Base-by-base conservation (phyloP, 805 yeast genomes). In the Wickerhamomyces hampshirensis region DNA sequence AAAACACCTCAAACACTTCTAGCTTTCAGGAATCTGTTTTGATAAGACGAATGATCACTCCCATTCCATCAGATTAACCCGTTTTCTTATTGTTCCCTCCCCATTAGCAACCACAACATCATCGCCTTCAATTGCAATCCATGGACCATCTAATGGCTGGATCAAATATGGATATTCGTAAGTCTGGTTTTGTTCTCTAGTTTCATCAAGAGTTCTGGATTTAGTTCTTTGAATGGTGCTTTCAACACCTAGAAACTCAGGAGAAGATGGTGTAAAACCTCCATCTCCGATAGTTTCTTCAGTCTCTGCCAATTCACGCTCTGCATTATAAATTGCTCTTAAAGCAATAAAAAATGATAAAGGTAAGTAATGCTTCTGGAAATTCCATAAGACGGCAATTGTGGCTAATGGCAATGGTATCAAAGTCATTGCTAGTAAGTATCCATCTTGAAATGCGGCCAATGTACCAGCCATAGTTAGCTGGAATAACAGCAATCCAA, bases 381-480 rank as follows among this genome's bases (percentile, higher is more conserved):
- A 91, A 53, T 82, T 82, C 79, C 86, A 86, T 54, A 82, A 65
- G 39, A 79, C 73, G 18, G 73, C 71, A 18, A 80, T 47, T 0
- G 94, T 80, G 4, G 77, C 58, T 5, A 85, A 49, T 2, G 96
- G 95, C 30, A 89, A 63, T 3, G 97, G 97, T 3, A 78, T 63
- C 31, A 93, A 61, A 44, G 76, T 70, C 34, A 81, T 65, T 0
- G 96, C 87, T 30, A 86, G 65, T 5, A 77, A 60, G 65, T 80
- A 88, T 1, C 94, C 95, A 42, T 81, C 77, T 50, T 84, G 87
- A 38, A 86, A 71, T 2, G 75, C 73, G 0, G 85, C 88, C 41
- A 91, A 67, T 0, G 94, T 79, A 3, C 98, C 98, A 0, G 91
- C 87, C 85, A 89, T 88, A 10, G 96, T 87, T 40, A 91, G 62